phyloP scores from a whole-genome alignment of 495 filamentous ascomycete genomes.

The Annulohypoxylon stygium region DNA sequence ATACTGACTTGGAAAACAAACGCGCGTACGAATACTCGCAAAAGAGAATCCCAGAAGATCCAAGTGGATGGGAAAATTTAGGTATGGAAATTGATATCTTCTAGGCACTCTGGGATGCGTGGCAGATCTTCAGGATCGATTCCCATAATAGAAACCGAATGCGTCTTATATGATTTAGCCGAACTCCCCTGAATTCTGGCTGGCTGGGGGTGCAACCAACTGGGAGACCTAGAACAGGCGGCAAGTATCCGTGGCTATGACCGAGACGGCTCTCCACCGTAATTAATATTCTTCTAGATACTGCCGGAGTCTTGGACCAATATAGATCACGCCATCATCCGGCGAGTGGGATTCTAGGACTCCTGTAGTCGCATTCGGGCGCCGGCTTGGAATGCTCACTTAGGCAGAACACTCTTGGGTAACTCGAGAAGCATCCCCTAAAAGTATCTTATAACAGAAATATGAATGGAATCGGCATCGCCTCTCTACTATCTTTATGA shows the following conservation, averaged over 20 bases:
- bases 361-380: slow-evolving; percentile 26
- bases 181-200: slow-evolving; percentile 40
- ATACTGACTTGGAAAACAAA: slow-evolving; percentile 16
- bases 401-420: slow-evolving; percentile 39
- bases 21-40: slow-evolving; percentile 32
- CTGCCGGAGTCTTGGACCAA: slow-evolving; percentile 35
- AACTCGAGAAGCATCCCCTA: slow-evolving; percentile 4
- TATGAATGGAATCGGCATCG: background rate
- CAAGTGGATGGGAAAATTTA: slow-evolving; percentile 35
- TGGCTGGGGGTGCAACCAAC: slow-evolving; percentile 36
- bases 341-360: slow-evolving; percentile 8
- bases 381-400: slow-evolving; percentile 21
- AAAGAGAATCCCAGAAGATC: slow-evolving; percentile 13
- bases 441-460: background rate
- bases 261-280: slow-evolving; percentile 29
- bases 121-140: slow-evolving; percentile 40
- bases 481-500: background rate
- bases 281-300: slow-evolving; percentile 23
- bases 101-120: slow-evolving; percentile 26
- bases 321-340: slow-evolving; percentile 41
- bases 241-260: slow-evolving; percentile 29
- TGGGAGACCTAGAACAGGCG: slow-evolving; percentile 36
- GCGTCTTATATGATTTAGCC: slow-evolving; percentile 42
- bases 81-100: slow-evolving; percentile 15
- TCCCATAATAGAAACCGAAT: slow-evolving; percentile 16